phyloP scores from a whole-genome alignment of 331 rosid species.

The Malus hybrid region DNA sequence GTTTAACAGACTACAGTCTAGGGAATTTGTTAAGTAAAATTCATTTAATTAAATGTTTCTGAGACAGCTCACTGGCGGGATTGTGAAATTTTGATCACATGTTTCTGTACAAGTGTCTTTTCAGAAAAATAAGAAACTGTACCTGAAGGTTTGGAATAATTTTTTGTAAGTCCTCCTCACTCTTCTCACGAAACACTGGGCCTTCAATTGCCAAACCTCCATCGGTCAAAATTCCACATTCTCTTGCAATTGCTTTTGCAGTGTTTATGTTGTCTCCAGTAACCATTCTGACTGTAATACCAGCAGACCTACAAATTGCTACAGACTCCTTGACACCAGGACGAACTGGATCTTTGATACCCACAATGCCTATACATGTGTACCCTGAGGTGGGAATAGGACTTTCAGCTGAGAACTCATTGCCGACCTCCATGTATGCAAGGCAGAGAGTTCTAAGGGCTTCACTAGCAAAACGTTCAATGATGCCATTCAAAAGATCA shows the following conservation, averaged over 20 bases:
- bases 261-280: constrained; percentile 95
- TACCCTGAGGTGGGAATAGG: constrained; percentile 55
- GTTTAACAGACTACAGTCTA: not conserved
- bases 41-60: not conserved
- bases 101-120: not conserved
- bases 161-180: constrained; percentile 46
- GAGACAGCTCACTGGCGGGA: too few relatives aligned
- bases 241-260: constrained; percentile 97
- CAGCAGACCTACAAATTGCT: constrained; percentile 88
- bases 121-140: not conserved
- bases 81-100: not conserved
- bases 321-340: constrained; percentile 93
- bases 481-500: constrained; percentile 44
- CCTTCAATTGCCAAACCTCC: constrained; percentile 91
- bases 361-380: constrained; percentile 91
- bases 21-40: not conserved
- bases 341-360: constrained; percentile 97
- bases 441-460: constrained; percentile 94
- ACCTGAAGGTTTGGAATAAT: constrained; percentile 89
- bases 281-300: constrained; percentile 87
- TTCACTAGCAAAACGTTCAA: constrained; percentile 77
- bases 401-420: constrained; percentile 41
- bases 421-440: constrained; percentile 62
- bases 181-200: constrained; percentile 76
- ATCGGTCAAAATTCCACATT: constrained; percentile 89